phyloP scores from a whole-genome alignment of 2,329 filamentous ascomycete genomes.

The Diplocarpon mali region DNA sequence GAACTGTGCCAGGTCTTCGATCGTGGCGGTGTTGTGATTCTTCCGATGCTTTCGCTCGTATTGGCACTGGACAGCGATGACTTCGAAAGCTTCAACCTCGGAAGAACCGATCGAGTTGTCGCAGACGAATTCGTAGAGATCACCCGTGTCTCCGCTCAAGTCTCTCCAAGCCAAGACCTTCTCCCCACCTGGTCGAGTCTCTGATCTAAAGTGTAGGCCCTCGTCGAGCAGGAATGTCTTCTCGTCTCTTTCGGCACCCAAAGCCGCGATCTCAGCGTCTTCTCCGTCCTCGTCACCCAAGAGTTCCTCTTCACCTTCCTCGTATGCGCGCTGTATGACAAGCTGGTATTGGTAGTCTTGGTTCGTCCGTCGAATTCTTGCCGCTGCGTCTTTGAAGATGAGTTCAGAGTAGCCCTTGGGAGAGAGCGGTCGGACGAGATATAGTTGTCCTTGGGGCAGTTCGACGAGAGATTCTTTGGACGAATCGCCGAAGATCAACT shows the following conservation, averaged over 20 bases:
- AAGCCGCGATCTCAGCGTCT: conserved; percentile 64
- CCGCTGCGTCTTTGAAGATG: conserved; percentile 94
- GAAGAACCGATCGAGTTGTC: conserved; percentile 59
- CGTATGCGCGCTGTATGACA: conserved; percentile 89
- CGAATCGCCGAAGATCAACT: conserved; percentile 76
- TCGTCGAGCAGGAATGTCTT: conserved; percentile 96
- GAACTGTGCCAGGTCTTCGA: conserved; percentile 72
- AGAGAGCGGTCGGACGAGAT: conserved; percentile 87
- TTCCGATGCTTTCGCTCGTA: conserved; percentile 93
- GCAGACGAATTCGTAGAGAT: conserved; percentile 97
- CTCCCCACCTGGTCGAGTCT: conserved; percentile 68
- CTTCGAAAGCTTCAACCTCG: conserved; percentile 70
- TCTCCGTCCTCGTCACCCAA: conserved; percentile 82
- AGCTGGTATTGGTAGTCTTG: conserved; percentile 97
- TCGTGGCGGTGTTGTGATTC: conserved; percentile 67
- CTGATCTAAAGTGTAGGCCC: conserved; percentile 74
- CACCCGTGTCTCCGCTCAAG: conserved; percentile 81
- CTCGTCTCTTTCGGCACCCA: conserved; percentile 79
- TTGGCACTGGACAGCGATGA: conserved; percentile 82
- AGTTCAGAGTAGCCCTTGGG: conserved; percentile 98
- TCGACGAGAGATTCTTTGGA: conserved; percentile 86
- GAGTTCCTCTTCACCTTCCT: conserved; percentile 91
- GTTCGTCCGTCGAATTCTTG: conserved; percentile 82
- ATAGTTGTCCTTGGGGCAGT: conserved; percentile 90
- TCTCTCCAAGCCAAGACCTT: conserved; percentile 92